Base-by-base conservation (phyloP, 371 early-diverging fungal species). In the Apophysomyces ossiformis region DNA sequence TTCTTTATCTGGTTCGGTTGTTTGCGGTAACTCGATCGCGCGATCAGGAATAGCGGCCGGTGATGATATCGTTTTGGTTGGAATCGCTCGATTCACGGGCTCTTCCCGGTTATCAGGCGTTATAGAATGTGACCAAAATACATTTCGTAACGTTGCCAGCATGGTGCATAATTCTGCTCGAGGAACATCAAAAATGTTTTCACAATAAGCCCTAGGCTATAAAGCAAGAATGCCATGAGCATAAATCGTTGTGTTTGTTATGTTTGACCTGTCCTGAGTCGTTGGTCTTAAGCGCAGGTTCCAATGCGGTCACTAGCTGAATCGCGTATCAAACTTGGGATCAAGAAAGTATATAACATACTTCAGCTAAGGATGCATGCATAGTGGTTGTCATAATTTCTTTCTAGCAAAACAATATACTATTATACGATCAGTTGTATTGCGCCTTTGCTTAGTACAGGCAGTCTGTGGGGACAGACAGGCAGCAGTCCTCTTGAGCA, bases 181-280 rank as follows among this genome's bases (percentile, higher is more conserved):
- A 7, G 62, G 46, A 18, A 62, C 62, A 50, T 62, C 62, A 47
- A 62, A 62, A 32, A 62, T 62, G 37, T 62, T 62, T 37, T 62
- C 62, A 47, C 62, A 62, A 16, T 44, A 35, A 9, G 43, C 4
- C 45, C 21, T 39, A 16, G 26, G 45, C 61, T 61, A 43, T 2
- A 21, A 21, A 26, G 16, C 7, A 5, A 6, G 16, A 45, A 18
- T 18, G 13, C 3, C 13, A 13, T 45, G n/a, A 45, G 46, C 46
- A 45, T 18, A 45, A 45, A 45, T 0, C 13, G 6, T 45, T 18
- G 8, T 13, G 13, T 18, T n/a, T 45, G 46, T 6, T 12, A 45
- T 12, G 46, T 45, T 45, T 18, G 16, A 45, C 46, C 46, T 45
- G 46, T 45, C 6, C 16, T 6, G 46, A 18, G 13, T 45, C 46